These are phyloP conservation scores for Penicillium expansum DNA, from an alignment of 2,329 filamentous ascomycete genomes.

Conservation along the genomic window DNA sequence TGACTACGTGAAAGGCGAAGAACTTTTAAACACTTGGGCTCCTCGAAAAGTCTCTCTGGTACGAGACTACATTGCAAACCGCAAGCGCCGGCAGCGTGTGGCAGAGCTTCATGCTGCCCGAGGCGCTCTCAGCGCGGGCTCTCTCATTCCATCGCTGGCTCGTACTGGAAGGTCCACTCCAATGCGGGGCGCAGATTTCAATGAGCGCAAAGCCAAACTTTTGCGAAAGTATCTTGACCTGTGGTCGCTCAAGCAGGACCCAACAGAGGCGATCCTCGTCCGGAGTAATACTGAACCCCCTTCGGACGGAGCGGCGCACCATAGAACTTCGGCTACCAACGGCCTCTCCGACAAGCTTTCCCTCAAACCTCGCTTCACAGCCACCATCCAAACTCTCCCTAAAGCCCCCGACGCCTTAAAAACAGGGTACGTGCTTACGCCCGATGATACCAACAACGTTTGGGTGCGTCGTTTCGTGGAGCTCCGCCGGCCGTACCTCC, in stretches of 20 bases:
- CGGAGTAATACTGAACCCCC: constrained; percentile 47
- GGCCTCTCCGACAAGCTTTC: constrained; percentile 33
- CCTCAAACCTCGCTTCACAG: constrained; percentile 64
- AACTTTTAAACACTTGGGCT: constrained; percentile 78
- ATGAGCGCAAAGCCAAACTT: constrained; percentile 39
- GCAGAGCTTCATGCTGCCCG: constrained; percentile 72
- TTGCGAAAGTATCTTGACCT: constrained; percentile 44
- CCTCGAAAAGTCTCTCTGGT: constrained; percentile 87
- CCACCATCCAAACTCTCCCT: constrained; percentile 71
- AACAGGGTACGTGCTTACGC: constrained; percentile 81
- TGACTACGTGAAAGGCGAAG: constrained; percentile 95
- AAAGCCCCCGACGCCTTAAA: constrained; percentile 82
- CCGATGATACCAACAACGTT: constrained; percentile 70
- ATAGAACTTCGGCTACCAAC: constrained; percentile 25
- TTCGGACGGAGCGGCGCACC: constrained; percentile 33
- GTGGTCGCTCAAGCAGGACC: constrained; percentile 43
- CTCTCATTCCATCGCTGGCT: constrained; percentile 35
- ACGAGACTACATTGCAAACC: constrained; percentile 76
- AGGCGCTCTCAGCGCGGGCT: constrained; percentile 43
- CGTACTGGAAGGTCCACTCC: constrained; percentile 39
- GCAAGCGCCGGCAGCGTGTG: constrained; percentile 69
- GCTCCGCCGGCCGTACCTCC: constrained; percentile 83
- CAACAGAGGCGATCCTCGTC: constrained; percentile 44
- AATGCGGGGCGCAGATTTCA: constrained; percentile 34
- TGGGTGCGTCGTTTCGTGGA: constrained; percentile 96